Evolutionary conservation across 169 alveolate genomes (phyloP), one percentile per base, ranked within the genome.

Genomic region (Plasmodium ovale): DNA sequence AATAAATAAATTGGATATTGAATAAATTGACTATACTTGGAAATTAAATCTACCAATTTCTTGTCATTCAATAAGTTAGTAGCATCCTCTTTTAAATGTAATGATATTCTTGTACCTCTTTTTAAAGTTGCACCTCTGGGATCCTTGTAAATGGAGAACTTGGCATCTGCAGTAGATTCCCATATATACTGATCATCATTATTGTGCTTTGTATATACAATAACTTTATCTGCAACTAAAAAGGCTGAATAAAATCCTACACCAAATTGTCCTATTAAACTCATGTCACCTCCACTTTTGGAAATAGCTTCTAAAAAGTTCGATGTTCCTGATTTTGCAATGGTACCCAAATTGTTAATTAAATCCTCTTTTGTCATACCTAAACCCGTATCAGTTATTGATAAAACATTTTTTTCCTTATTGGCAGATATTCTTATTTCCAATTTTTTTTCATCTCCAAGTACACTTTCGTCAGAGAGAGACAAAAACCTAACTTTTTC

Each of bases 181-280:
- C 99, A 99, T 39, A 98, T 97, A 87, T 98, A 98, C 95, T 98
- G 99, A 23, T 96, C 97, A 77, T 98, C 99, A 82, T 95, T 97
- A 47, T 95, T 97, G 87, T 92, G 71, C 93, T 98, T 98, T 9
- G 99, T 94, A 64, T 97, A 95, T 14, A 99, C 99, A 0, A 97
- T 94, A 5, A 99, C 99, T 82, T 97, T 96, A 90, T 99, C 99
- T 35, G 99, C 99, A 51, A 98, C 99, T 85, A 99, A 95, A 97
- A 97, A 99, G 56, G 99, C 97, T 47, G 99, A 97, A 95, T 99
- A 99, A 95, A 99, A 99, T 33, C 99, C 99, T 35, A 99, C 99
- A 70, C 99, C 99, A 90, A 99, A 99, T 95, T 99, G 99, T 14
- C 99, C 99, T 72, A 99, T 98, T 77, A 99, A 94, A 90, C 97